phyloP scores from a whole-genome alignment of 192 early-diverging fungal genomes.

The Thamnidium elegans region DNA sequence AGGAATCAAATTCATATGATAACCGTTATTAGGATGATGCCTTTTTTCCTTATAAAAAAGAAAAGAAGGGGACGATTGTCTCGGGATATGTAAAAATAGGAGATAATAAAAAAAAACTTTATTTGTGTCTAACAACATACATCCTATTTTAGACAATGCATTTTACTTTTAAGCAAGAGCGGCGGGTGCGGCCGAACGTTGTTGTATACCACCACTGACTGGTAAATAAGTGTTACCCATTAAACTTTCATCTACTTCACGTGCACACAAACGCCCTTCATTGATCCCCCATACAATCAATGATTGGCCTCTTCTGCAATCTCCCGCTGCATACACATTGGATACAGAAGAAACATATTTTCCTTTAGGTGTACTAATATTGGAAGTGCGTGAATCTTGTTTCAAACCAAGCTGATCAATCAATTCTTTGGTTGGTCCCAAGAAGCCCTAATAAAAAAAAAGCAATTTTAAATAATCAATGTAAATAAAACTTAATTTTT shows the following conservation, averaged over 20 bases:
- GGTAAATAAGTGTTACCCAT: constrained; percentile 81
- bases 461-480: not conserved
- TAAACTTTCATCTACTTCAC: constrained; percentile 86
- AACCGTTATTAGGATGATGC: too few relatives aligned
- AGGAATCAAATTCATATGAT: too few relatives aligned
- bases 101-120: too few relatives aligned
- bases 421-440: constrained; percentile 87
- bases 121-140: too few relatives aligned
- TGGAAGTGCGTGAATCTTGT: constrained; percentile 66
- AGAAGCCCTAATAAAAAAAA: constrained; percentile 44
- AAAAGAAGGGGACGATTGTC: too few relatives aligned
- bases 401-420: constrained; percentile 78
- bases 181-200: constrained; percentile 36
- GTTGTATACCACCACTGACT: constrained; percentile 81
- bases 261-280: constrained; percentile 92
- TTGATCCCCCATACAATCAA: constrained; percentile 99
- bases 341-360: constrained; percentile 74
- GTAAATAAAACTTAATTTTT: too few relatives aligned
- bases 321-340: constrained; percentile 94
- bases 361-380: constrained; percentile 77
- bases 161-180: not conserved
- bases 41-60: too few relatives aligned
- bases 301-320: constrained; percentile 93
- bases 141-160: too few relatives aligned
- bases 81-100: too few relatives aligned